Conservation (phyloP, 805 yeast genomes). For the Ogataea trehaloabstinens region DNA sequence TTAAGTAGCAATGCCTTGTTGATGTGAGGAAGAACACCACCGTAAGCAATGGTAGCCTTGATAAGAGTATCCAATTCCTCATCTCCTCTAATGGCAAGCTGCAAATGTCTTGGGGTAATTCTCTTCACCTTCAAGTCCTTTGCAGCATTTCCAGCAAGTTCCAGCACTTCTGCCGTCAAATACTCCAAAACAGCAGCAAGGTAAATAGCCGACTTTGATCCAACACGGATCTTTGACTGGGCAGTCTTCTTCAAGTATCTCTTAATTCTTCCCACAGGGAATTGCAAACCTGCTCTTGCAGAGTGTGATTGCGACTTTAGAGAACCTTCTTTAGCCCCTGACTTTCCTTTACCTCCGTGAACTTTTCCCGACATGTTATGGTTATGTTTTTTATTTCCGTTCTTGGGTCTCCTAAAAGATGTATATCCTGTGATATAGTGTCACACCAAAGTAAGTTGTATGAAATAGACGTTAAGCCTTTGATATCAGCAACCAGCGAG, state of each 20-base stretch:
- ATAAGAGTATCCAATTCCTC: slow-evolving; percentile 94
- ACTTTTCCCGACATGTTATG: slow-evolving; percentile 82
- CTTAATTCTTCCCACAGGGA: slow-evolving; percentile 99
- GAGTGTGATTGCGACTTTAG: slow-evolving; percentile 77
- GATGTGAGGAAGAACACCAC: slow-evolving; percentile 97
- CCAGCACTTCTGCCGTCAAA: slow-evolving; percentile 94
- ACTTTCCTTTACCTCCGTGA: slow-evolving; percentile 91
- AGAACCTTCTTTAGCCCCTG: slow-evolving; percentile 67
- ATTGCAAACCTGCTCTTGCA: slow-evolving; percentile 91
- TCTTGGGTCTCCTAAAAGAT: slow-evolving; percentile 6
- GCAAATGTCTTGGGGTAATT: slow-evolving; percentile 96
- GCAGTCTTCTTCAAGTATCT: slow-evolving; percentile 91
- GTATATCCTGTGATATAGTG: too few species aligned
- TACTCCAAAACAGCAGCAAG: slow-evolving; percentile 94
- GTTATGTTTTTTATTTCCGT: background rate
- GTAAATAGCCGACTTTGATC: slow-evolving; percentile 78
- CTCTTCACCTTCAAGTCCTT: slow-evolving; percentile 93
- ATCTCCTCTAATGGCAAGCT: slow-evolving; percentile 96
- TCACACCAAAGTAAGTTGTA: too few species aligned
- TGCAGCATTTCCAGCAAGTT: slow-evolving; percentile 98
- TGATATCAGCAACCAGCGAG: too few species aligned
- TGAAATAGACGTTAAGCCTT: too few species aligned
- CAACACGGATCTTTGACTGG: slow-evolving; percentile 74
- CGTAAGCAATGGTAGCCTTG: slow-evolving; percentile 94
- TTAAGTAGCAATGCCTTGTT: slow-evolving; percentile 77